Conservation (phyloP, 2,329 filamentous ascomycete genomes). For the Scleromitrula shiraiana region DNA sequence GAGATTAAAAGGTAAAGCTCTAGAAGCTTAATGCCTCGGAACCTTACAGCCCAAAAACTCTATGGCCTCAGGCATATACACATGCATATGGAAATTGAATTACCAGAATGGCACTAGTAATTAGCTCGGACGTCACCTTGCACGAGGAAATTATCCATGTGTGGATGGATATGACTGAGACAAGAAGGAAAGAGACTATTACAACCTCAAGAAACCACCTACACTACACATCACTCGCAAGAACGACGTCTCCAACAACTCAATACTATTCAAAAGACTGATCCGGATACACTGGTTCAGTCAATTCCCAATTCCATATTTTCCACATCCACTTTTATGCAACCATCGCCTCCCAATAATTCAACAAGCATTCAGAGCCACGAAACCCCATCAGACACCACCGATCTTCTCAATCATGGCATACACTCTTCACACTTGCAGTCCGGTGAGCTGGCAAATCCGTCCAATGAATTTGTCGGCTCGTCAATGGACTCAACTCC, state of each 20-base stretch:
- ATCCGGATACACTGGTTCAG: constrained; percentile 30
- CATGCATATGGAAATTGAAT: constrained; percentile 8
- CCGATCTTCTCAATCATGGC: constrained; percentile 49
- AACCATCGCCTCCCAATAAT: constrained; percentile 46
- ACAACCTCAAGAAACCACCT: background rate
- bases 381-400: constrained; percentile 30
- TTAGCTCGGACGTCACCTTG: background rate
- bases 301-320: constrained; percentile 19
- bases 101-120: background rate
- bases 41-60: no score
- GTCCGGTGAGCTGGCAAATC: constrained; percentile 31
- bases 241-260: constrained; percentile 8
- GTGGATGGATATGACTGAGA: background rate
- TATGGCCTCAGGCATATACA: background rate
- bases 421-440: constrained; percentile 37
- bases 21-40: no score
- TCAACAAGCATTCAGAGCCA: constrained; percentile 36
- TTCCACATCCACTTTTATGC: constrained; percentile 50
- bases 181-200: background rate
- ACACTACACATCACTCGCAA: background rate
- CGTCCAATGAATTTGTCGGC: constrained; percentile 17
- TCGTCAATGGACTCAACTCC: constrained; percentile 17
- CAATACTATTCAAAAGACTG: constrained; percentile 21
- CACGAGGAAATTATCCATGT: background rate
- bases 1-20: no score